phyloP scores from a whole-genome alignment of 805 yeast species.

The Saccharomycopsis fermentans region DNA sequence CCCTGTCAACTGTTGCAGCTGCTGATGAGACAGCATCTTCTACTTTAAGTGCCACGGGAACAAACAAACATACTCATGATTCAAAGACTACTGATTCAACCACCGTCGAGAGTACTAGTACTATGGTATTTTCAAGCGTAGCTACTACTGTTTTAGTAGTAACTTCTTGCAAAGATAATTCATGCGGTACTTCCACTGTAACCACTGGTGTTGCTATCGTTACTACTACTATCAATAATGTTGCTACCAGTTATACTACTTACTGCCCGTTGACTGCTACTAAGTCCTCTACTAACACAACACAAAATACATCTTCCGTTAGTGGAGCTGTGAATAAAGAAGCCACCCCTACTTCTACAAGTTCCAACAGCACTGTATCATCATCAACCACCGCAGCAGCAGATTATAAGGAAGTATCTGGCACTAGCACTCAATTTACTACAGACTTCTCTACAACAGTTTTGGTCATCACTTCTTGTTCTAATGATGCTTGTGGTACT shows the following conservation, averaged over 20 bases:
- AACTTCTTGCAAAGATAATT: slow-evolving; percentile 20
- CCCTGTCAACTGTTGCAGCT: neutral
- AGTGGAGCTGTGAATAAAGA: slow-evolving; percentile 9
- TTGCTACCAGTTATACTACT: slow-evolving; percentile 22
- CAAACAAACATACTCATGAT: neutral
- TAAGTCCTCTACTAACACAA: slow-evolving; percentile 18
- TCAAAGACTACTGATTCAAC: neutral
- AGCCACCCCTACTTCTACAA: slow-evolving; percentile 7
- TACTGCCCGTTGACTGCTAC: slow-evolving; percentile 22
- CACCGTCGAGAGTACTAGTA: neutral
- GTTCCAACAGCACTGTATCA: slow-evolving; percentile 1
- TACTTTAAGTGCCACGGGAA: neutral
- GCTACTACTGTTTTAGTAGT: slow-evolving; percentile 12
- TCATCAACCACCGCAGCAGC: neutral
- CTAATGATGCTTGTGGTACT: slow-evolving; percentile 17
- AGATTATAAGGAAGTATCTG: neutral
- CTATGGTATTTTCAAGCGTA: neutral
- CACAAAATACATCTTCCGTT: slow-evolving; percentile 8
- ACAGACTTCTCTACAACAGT: slow-evolving; percentile 8
- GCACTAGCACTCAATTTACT: slow-evolving; percentile 5
- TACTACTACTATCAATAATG: slow-evolving; percentile 21
- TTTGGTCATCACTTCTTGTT: slow-evolving; percentile 14
- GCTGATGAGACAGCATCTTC: neutral
- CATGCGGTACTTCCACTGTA: slow-evolving; percentile 19
- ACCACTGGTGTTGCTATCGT: slow-evolving; percentile 22